phyloP scores from a whole-genome alignment of 2,329 filamentous ascomycete genomes.

The Fusarium napiforme region DNA sequence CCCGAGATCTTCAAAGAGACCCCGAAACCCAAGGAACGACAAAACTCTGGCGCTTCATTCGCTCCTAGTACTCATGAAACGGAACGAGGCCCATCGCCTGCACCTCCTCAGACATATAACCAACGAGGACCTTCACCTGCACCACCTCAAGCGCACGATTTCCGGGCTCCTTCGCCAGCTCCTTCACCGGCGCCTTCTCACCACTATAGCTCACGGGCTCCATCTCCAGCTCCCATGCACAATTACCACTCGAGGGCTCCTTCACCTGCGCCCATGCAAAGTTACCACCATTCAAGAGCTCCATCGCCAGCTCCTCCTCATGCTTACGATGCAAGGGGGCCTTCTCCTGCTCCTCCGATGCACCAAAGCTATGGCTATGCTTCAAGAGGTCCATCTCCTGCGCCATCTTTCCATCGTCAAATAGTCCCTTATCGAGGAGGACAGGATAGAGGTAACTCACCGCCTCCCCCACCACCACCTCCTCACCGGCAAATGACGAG shows the following conservation, averaged over 20 bases:
- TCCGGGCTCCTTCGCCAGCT: slow-evolving; percentile 46
- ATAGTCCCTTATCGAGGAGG: slow-evolving; percentile 39
- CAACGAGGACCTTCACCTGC: slow-evolving; percentile 32
- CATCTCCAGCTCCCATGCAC: slow-evolving; percentile 41
- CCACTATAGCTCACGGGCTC: slow-evolving; percentile 48
- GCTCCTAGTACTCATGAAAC: slow-evolving; percentile 38
- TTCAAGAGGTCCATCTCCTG: slow-evolving; percentile 53
- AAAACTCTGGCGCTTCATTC: slow-evolving; percentile 56
- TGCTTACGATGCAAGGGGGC: slow-evolving; percentile 49
- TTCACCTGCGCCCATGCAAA: slow-evolving; percentile 35
- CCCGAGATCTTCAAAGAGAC: slow-evolving; percentile 66
- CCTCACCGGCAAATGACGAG: slow-evolving; percentile 77
- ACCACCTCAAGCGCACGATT: slow-evolving; percentile 16
- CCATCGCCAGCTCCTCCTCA: slow-evolving; percentile 45
- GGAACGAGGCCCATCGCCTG: slow-evolving; percentile 43
- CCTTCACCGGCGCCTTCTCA: slow-evolving; percentile 50
- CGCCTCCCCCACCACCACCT: slow-evolving; percentile 84
- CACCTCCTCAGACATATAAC: slow-evolving; percentile 34
- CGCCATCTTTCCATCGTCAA: slow-evolving; percentile 46
- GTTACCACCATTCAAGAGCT: slow-evolving; percentile 44
- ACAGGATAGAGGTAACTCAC: slow-evolving; percentile 62
- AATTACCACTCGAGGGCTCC: slow-evolving; percentile 20
- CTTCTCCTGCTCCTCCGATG: slow-evolving; percentile 43
- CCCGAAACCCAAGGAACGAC: slow-evolving; percentile 51
- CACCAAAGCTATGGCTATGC: slow-evolving; percentile 47